Percentiles rank a stretch among this genome's conserved stretches.
Evolutionary conservation across 2,329 filamentous ascomycete genomes (phyloP).

Genomic region (Epicoccum sorghinum): DNA sequence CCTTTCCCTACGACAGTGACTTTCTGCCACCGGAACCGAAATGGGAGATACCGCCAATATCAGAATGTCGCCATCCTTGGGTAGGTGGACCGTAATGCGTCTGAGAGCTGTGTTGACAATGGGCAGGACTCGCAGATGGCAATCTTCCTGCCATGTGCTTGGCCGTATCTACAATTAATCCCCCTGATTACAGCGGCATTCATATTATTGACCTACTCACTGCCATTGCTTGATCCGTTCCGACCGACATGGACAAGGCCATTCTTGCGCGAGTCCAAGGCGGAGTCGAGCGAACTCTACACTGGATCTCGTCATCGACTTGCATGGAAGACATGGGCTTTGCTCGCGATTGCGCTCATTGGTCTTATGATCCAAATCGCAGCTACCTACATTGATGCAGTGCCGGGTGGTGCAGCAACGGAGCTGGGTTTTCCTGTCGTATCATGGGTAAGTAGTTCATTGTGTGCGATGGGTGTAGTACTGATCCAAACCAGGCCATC

Average conservation of each 20-base stretch:
- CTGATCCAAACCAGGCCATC: slow-evolving; percentile 42
- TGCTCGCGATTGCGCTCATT: slow-evolving; percentile 32
- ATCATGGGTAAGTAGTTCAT: slow-evolving; percentile 39
- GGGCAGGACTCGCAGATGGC: slow-evolving; percentile 44
- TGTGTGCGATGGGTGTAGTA: background rate
- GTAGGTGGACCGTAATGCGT: slow-evolving; percentile 15
- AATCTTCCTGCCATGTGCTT: slow-evolving; percentile 50
- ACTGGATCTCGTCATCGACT: slow-evolving; percentile 36
- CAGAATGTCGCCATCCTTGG: slow-evolving; percentile 38
- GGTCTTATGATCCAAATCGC: slow-evolving; percentile 36
- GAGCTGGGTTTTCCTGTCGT: slow-evolving; percentile 34
- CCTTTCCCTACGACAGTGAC: no score
- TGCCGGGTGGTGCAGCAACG: slow-evolving; percentile 17
- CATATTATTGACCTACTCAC: slow-evolving; percentile 46
- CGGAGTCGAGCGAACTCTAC: slow-evolving; percentile 39
- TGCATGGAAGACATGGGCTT: slow-evolving; percentile 28
- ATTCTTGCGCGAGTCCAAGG: slow-evolving; percentile 52
- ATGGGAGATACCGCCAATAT: slow-evolving; percentile 22
- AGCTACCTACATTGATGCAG: slow-evolving; percentile 7
- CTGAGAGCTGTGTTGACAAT: slow-evolving; percentile 15
- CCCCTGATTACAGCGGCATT: slow-evolving; percentile 46
- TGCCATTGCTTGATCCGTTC: slow-evolving; percentile 40
- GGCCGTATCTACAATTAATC: slow-evolving; percentile 47
- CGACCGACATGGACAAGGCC: slow-evolving; percentile 58
- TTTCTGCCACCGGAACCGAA: no score